Base-by-base conservation (phyloP, 1,139 yeast genomes). In the Blastobotrys ciferrii region DNA sequence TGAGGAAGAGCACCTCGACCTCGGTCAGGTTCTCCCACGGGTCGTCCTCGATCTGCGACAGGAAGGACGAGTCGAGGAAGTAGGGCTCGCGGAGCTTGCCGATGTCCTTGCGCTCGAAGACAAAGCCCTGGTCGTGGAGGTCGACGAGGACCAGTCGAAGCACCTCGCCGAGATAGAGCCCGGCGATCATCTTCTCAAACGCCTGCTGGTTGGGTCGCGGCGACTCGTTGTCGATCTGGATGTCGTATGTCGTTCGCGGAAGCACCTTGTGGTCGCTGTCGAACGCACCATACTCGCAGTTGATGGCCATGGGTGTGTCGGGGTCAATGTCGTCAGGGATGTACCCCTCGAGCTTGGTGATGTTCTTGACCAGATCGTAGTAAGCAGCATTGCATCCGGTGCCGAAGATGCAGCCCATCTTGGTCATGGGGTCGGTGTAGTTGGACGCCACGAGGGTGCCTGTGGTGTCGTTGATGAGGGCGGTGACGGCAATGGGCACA, bases 331-430 rank as follows among this genome's bases (percentile, higher is more conserved):
- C 96, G 19, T 69, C 73, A 30, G 81, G 77, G 51, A 84, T 68
- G 60, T 71, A 73, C 50, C 95, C 96, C 61, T 81, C 81, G 59
- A 92, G 78, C 74, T 92, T 92, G 57, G 94, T 94, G 64, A 92
- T 83, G 62, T 81, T 80, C 49, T 74, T 68, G 49, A 82, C 84
- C 38, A 73, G 73, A 62, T 92, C 98, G 70, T 82, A 92, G 75
- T 92, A 92, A 47, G 98, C 98, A 66, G 76, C 98, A 69, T 92
- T 92, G 74, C 95, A 89, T 56, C 98, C 98, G 50, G 98, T 92
- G 65, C 98, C 98, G 66, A 89, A 92, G 61, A 92, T 92, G 65
- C 89, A 81, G 53, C 98, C 98, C 94, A 91, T 86, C 69, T 84
- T 84, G 57, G 96, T 82, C 60, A 81, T 81, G 32, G 92, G 81